Conservation (phyloP, 306 rosid species). For the Prinsepia uniflora region DNA sequence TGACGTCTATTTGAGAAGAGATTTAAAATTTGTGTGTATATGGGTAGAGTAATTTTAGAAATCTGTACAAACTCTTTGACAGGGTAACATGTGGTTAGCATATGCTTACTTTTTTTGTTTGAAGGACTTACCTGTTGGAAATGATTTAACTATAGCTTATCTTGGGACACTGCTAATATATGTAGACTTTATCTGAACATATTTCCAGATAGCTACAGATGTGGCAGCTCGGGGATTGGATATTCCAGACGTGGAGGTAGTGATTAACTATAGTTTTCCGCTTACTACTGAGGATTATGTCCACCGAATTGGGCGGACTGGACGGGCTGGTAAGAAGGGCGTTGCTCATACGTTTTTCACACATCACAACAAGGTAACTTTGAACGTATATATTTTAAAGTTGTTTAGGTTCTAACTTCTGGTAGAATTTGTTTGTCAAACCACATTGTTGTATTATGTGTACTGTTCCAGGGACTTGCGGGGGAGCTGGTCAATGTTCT, state of each 20-base stretch:
- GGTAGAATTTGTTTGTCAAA: not conserved
- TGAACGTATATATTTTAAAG: not conserved
- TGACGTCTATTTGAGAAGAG: too few species aligned
- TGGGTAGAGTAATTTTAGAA: not conserved
- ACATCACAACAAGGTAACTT: slow-evolving; percentile 66
- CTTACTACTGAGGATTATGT: slow-evolving; percentile 94
- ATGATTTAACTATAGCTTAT: not conserved
- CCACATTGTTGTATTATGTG: not conserved
- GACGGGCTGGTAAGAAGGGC: slow-evolving; percentile 94
- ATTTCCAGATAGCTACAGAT: slow-evolving; percentile 82
- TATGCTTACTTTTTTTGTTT: not conserved
- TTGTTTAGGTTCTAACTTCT: not conserved
- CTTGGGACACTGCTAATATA: not conserved
- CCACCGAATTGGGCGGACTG: slow-evolving; percentile 95
- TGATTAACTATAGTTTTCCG: slow-evolving; percentile 82
- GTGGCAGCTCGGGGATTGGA: slow-evolving; percentile 98
- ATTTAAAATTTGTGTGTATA: not conserved
- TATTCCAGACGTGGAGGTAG: slow-evolving; percentile 95
- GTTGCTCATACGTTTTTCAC: slow-evolving; percentile 96
- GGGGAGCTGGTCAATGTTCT: slow-evolving; percentile 98
- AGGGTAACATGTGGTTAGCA: not conserved
- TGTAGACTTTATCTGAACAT: slow-evolving; percentile 5
- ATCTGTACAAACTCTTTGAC: not conserved
- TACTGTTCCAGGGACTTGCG: slow-evolving; percentile 71
- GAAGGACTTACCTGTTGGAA: not conserved